phyloP scores from a whole-genome alignment of 768 basidiomycete genomes.

The Lactifluus echinatus region DNA sequence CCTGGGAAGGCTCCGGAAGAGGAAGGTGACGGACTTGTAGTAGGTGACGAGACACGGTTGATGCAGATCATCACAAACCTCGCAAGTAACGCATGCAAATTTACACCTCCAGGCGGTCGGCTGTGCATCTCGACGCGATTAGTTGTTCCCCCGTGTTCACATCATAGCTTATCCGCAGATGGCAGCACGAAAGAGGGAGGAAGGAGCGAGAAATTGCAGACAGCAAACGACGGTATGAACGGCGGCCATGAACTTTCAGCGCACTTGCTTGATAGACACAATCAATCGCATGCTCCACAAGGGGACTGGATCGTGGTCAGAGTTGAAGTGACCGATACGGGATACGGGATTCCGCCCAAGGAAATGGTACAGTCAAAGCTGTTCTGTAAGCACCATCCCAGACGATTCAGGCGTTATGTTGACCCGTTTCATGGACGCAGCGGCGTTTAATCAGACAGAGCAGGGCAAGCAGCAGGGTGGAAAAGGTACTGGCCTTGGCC shows the following conservation, averaged over 20 bases:
- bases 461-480: conserved; percentile 60
- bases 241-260: conserved; percentile 22
- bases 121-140: conserved; percentile 61
- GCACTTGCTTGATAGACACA: conserved; percentile 40
- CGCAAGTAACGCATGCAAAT: conserved; percentile 77
- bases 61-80: conserved; percentile 81
- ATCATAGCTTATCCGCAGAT: background rate
- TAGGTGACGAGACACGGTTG: conserved; percentile 76
- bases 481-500: conserved; percentile 46
- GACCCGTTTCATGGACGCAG: conserved; percentile 27
- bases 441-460: conserved; percentile 73
- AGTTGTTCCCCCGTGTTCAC: conserved; percentile 28
- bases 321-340: conserved; percentile 77
- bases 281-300: conserved; percentile 36
- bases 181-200: background rate
- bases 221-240: background rate
- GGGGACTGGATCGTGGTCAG: conserved; percentile 69
- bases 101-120: conserved; percentile 61
- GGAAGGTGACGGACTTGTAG: conserved; percentile 57
- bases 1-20: conserved; percentile 36
- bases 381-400: conserved; percentile 43
- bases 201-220: background rate
- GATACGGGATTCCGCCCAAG: conserved; percentile 48
- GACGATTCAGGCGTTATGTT: background rate
- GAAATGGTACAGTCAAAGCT: conserved; percentile 67